phyloP scores from a whole-genome alignment of 129 eudicot genomes.

The Arctium lappa region DNA sequence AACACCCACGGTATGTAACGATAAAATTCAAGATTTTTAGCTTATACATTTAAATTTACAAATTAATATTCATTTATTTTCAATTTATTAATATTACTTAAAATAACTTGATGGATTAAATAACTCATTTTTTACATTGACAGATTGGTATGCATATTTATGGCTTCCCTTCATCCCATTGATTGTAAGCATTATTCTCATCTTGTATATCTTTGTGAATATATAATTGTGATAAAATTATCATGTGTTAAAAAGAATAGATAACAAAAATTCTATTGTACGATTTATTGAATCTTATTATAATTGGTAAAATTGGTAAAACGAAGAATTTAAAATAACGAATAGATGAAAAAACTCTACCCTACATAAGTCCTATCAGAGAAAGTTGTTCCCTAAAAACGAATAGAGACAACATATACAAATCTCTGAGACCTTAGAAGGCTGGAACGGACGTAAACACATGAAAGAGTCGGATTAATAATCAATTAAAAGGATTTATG shows the following conservation, averaged over 20 bases:
- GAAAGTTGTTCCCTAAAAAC: background rate
- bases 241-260: too few relatives aligned
- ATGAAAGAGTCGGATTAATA: background rate
- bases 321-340: too few relatives aligned
- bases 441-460: background rate
- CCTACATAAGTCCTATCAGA: background rate
- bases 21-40: background rate
- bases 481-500: too few relatives aligned
- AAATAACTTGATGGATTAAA: background rate
- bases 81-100: background rate
- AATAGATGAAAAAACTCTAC: background rate
- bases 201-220: background rate
- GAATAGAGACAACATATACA: background rate
- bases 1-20: conserved; percentile 48
- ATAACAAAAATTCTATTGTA: background rate
- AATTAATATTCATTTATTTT: too few relatives aligned
- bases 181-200: conserved; percentile 42
- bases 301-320: too few relatives aligned
- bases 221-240: background rate
- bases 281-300: too few relatives aligned
- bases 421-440: too few relatives aligned
- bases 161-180: conserved; percentile 73
- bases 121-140: background rate
- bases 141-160: conserved; percentile 62
- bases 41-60: too few relatives aligned